A percentile compares a stretch with the other conserved stretches of the same genome.
Conservation (phyloP, 768 basidiomycete genomes). For the Dioszegia crocea region DNA sequence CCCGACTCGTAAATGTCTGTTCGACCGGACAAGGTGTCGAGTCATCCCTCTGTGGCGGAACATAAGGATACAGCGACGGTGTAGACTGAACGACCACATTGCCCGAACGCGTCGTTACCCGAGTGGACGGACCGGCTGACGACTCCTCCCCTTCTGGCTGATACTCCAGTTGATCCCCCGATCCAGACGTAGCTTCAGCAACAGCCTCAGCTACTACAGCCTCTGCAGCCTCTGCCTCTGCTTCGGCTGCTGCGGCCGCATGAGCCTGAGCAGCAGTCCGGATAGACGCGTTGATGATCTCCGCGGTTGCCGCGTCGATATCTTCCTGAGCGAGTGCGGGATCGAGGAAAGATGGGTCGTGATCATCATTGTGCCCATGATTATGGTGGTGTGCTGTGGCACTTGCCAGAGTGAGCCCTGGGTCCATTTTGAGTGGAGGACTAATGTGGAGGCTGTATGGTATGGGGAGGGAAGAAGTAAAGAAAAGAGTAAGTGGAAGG, state of each 20-base stretch:
- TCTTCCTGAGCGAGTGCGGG: slow-evolving; percentile 7
- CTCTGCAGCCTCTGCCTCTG: neutral
- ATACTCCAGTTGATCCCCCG: neutral
- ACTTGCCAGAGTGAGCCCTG: neutral
- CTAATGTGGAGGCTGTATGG: slow-evolving; percentile 10
- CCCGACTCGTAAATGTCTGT: slow-evolving; percentile 17
- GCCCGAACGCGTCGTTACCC: neutral
- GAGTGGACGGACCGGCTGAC: no score
- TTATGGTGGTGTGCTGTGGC: neutral
- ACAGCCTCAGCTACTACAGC: neutral
- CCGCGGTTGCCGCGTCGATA: slow-evolving; percentile 8
- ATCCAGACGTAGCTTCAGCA: neutral
- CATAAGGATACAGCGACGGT: slow-evolving; percentile 24
- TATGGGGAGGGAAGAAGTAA: slow-evolving; percentile 12
- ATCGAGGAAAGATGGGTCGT: neutral
- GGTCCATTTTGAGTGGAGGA: slow-evolving; percentile 8
- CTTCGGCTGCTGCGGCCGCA: neutral
- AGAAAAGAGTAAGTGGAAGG: no score
- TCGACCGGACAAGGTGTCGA: slow-evolving; percentile 27
- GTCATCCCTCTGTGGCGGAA: slow-evolving; percentile 18
- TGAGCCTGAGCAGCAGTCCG: slow-evolving; percentile 7
- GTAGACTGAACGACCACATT: neutral
- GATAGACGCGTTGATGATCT: slow-evolving; percentile 7
- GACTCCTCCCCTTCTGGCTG: neutral
- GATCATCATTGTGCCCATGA: no score